These are phyloP conservation scores for Alternaria incomplexa DNA, from an alignment of 2,329 filamentous ascomycete species.

Conservation along the genomic window DNA sequence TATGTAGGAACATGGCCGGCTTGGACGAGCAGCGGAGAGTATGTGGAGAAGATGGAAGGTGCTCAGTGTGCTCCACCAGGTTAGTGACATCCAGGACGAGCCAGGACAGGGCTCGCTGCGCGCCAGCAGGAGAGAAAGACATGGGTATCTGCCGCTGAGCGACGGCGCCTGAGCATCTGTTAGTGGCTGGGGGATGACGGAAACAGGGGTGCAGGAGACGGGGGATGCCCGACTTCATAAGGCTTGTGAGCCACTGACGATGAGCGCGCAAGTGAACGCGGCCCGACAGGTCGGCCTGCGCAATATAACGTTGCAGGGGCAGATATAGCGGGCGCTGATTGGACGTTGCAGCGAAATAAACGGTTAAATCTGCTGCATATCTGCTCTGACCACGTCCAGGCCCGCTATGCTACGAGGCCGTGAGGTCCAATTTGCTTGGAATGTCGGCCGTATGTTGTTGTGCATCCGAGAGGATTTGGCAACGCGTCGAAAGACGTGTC, in stretches of 20 bases:
- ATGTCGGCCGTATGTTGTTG: constrained; percentile 26
- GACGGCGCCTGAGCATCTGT: constrained; percentile 23
- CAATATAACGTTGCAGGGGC: constrained; percentile 43
- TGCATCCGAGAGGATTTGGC: constrained; percentile 22
- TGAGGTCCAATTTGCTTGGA: constrained; percentile 29
- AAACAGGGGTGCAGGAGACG: constrained; percentile 25
- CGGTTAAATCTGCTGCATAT: constrained; percentile 42
- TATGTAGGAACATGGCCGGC: constrained; percentile 39
- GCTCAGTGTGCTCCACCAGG: constrained; percentile 39
- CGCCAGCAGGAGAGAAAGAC: constrained; percentile 29
- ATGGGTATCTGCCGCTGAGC: constrained; percentile 29
- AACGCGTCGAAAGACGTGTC: not conserved
- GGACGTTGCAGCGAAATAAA: constrained; percentile 34
- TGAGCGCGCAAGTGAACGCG: constrained; percentile 24
- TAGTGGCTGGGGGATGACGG: constrained; percentile 32
- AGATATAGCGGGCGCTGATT: constrained; percentile 26
- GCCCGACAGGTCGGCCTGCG: constrained; percentile 39
- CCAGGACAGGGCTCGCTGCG: constrained; percentile 39
- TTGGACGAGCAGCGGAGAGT: constrained; percentile 40
- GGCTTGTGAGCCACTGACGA: constrained; percentile 33
- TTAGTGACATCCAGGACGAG: constrained; percentile 29
- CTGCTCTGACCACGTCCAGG: constrained; percentile 23
- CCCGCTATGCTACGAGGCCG: constrained; percentile 21
- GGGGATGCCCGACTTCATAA: constrained; percentile 27
- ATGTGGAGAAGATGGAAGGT: constrained; percentile 47